Base-by-base conservation (phyloP, 2,329 filamentous ascomycete species). In the Diaporthe vexans region DNA sequence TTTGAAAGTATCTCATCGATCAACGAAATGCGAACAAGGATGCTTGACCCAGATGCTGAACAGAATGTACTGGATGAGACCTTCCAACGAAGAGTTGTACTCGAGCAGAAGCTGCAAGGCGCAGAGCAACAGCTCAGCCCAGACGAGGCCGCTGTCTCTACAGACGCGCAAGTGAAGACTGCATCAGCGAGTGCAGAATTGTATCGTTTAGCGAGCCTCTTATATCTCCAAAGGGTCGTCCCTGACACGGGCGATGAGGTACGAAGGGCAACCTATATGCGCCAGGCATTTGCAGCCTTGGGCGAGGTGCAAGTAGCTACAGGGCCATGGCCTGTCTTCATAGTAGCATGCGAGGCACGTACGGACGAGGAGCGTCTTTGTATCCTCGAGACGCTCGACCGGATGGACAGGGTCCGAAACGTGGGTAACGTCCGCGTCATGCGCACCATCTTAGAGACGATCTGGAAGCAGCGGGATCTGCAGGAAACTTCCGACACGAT, bases 391-490 rank as follows among this genome's bases (percentile, higher is more conserved):
- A 59, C 13, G 9, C 33, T 59, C 17, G 57, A 59, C 6, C 33
- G 13, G 37, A 59, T 59, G 57, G 57, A 59, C 21, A 59, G 37
- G 21, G 57, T 59, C n/a, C 33, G 57, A 11, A 40, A 59, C 13
- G 33, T 40, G 8, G 57, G 57, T 21, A 59, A 59, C 15, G 21
- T 59, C 57, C 57, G 57, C 13, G 6, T 59, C 57, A 59, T 59
- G 33, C 33, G 33, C 57, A 26, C 57, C 9, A 40, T 59, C n/a
- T 7, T 59, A 1, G 57, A 59, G 35, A 59, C 57, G 24, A 59
- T 40, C 7, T 59, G 57, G 57, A 40, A 59, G 57, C 57, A 59
- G 57, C 33, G 35, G 57, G 57, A 59, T 40, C 33, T 59, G 57
- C 57, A 24, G 57, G 33, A 59, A 5, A n/a, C 8, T 17, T 40